A percentile compares a stretch with the other conserved stretches of the same genome.
These are phyloP conservation scores for Flaveria robusta DNA, from an alignment of 129 eudicot genomes.

Conservation along the genomic window DNA sequence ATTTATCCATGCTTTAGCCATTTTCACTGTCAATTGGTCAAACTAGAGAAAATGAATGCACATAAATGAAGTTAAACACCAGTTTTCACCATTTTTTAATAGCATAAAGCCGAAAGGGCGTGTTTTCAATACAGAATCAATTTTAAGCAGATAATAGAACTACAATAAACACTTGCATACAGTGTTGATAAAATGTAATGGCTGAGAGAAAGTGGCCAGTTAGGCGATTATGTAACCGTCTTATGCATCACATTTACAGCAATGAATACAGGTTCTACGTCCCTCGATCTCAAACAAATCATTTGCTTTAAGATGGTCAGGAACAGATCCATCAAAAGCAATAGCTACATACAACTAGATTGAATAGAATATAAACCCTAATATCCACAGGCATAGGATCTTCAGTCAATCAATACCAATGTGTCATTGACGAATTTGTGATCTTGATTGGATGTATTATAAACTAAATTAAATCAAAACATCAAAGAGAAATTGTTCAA, in stretches of 20 bases:
- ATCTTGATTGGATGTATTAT: too few species aligned
- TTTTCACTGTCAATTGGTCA: conserved; percentile 17
- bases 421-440: too few species aligned
- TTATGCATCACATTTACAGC: not conserved
- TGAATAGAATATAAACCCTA: not conserved
- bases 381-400: too few species aligned
- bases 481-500: not conserved
- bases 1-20: conserved; percentile 60
- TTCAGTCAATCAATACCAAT: too few species aligned
- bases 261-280: too few species aligned
- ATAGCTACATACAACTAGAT: not conserved
- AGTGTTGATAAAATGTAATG: not conserved
- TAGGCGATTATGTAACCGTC: not conserved
- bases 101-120: not conserved
- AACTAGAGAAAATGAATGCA: not conserved
- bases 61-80: not conserved
- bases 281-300: too few species aligned
- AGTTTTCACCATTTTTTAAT: not conserved
- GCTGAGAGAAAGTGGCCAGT: not conserved
- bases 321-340: not conserved
- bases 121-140: not conserved
- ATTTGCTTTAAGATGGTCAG: not conserved
- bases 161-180: not conserved
- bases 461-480: too few species aligned
- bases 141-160: not conserved